A percentile compares a stretch with the other conserved stretches of the same genome.
phyloP scores from a whole-genome alignment of 108 stramenopile species.

The Fragilariopsis cylindrus region DNA sequence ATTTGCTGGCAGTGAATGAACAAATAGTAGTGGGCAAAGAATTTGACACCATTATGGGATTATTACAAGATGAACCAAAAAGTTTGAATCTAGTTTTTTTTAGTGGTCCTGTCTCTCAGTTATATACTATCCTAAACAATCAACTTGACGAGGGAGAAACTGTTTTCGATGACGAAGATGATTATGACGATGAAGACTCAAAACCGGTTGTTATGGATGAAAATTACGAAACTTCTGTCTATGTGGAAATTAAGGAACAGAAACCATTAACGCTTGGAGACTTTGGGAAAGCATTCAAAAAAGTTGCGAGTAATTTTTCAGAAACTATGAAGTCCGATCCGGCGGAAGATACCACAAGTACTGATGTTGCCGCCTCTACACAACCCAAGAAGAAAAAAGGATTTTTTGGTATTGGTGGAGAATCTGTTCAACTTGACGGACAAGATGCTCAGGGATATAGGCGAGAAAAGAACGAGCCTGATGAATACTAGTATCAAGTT shows the following conservation, averaged over 20 bases:
- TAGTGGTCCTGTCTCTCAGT: constrained; percentile 27
- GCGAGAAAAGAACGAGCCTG: constrained; percentile 18
- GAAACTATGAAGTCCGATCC: constrained; percentile 9
- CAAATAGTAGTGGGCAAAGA: constrained; percentile 28
- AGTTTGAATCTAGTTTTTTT: constrained; percentile 22
- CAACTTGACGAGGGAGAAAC: constrained; percentile 15
- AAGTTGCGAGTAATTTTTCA: constrained; percentile 16
- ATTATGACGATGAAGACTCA: constrained; percentile 32
- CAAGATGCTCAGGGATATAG: constrained; percentile 30
- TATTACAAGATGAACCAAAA: constrained; percentile 14
- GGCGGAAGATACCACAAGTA: neutral
- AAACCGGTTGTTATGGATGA: constrained; percentile 44
- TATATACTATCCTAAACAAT: constrained; percentile 35
- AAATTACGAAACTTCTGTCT: constrained; percentile 44
- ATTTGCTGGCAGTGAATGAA: constrained; percentile 36
- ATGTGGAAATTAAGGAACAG: constrained; percentile 31
- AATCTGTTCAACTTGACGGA: constrained; percentile 40
- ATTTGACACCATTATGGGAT: constrained; percentile 39
- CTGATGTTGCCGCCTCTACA: neutral
- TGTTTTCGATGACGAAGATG: constrained; percentile 13
- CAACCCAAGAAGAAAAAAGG: constrained; percentile 34
- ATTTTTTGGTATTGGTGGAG: constrained; percentile 38
- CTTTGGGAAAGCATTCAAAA: constrained; percentile 22
- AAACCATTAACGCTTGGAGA: constrained; percentile 30
- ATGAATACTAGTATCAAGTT: neutral